phyloP scores from a whole-genome alignment of 352 stramenopile genomes.

The Phytophthora pseudosyringae region DNA sequence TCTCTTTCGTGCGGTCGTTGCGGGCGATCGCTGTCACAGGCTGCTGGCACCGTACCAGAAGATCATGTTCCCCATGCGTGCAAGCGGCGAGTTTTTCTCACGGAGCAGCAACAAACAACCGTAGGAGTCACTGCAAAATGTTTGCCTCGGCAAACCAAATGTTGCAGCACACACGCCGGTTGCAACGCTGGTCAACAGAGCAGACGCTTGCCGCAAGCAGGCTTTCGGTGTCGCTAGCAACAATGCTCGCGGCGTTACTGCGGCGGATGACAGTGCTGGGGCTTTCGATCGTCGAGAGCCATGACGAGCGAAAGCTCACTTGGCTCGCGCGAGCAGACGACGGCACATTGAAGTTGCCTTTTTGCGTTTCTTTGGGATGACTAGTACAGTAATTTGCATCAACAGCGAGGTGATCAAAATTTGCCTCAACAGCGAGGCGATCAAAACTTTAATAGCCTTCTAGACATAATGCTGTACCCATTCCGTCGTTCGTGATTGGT shows the following conservation, averaged over 20 bases:
- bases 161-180: background rate
- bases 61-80: too few species aligned
- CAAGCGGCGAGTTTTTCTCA: slow-evolving; percentile 5
- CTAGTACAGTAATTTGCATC: too few species aligned
- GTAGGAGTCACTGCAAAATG: background rate
- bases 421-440: too few species aligned
- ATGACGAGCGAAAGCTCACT: slow-evolving; percentile 2
- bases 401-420: too few species aligned
- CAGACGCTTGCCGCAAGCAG: background rate
- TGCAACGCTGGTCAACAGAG: slow-evolving; percentile 7
- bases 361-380: slow-evolving; percentile 20
- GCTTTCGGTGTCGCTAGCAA: slow-evolving; percentile 10
- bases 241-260: slow-evolving; percentile 7
- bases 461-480: too few species aligned
- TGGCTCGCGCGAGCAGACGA: slow-evolving; percentile 13
- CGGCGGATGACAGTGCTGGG: background rate
- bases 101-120: background rate
- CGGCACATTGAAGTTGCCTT: slow-evolving; percentile 30
- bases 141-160: background rate
- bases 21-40: too few species aligned
- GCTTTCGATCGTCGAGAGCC: slow-evolving; percentile 1
- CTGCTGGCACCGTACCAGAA: too few species aligned
- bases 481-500: too few species aligned
- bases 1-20: too few species aligned
- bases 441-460: too few species aligned